Evolutionary conservation across 2,329 filamentous ascomycete genomes (phyloP), one percentile per base, ranked within the genome.

Genomic region (Plectosphaerella plurivora): DNA sequence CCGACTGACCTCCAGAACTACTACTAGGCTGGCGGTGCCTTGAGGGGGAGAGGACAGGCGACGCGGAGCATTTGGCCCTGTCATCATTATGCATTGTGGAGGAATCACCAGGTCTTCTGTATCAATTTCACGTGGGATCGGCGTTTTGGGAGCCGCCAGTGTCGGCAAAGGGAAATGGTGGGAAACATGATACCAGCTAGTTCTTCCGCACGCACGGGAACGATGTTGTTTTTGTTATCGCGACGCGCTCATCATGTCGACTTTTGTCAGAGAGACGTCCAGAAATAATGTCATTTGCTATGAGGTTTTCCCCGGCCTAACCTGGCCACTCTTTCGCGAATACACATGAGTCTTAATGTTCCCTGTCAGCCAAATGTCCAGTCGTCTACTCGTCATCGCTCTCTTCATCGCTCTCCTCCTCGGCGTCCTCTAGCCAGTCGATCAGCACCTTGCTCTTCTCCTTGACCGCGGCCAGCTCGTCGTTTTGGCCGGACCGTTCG

Each of bases 371-470:
- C 16, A 41, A 35, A 35, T n/a, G n/a, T n/a, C n/a, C n/a, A 12
- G 18, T 16, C 39, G 28, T 25, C 35, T 53, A 50, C 47, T 56
- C 53, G 35, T 60, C 58, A 44, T 65, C 61, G 25, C 57, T 57
- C 14, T 68, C 66, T 7, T 73, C 70, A 7, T 74, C 71, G 1
- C 75, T 86, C n/a, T 86, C 84, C 55, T 84, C 84, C 57, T 86
- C 84, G 36, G 88, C 89, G 64, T 91, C 86, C 63, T 87, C 87
- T 60, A 93, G 69, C 84, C 92, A 90, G 63, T 95, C 89, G 45
- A 97, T 85, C 67, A 97, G 82, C 50, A 86, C 83, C 62, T 83
- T 78, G 53, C 89, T 91, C 72, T 88, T 88, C 55, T 81, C 82
- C 66, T 86, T 86, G 15, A 97, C 82, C 48, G 73, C 79, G 54